Evolutionary conservation across 768 basidiomycete species (phyloP).

Genomic region (Psilocybe cubensis): DNA sequence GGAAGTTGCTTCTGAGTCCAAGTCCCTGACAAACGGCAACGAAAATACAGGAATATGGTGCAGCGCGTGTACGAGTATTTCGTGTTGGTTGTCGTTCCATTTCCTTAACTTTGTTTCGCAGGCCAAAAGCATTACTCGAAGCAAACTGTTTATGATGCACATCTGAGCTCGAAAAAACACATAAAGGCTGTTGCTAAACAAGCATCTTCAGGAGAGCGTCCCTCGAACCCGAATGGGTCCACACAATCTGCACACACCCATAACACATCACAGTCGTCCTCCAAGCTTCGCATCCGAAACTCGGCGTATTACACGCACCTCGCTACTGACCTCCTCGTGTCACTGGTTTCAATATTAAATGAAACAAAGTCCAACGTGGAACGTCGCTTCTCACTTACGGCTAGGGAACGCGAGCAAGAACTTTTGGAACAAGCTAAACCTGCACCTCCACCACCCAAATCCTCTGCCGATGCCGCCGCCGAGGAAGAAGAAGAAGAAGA

Average conservation of each 20-base stretch:
- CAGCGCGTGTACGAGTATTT: slow-evolving; percentile 70
- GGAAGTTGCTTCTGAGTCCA: slow-evolving; percentile 57
- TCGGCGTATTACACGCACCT: slow-evolving; percentile 78
- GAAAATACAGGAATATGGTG: slow-evolving; percentile 84
- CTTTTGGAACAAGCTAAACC: slow-evolving; percentile 71
- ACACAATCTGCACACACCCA: slow-evolving; percentile 29
- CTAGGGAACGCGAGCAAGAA: slow-evolving; percentile 96
- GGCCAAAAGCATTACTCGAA: slow-evolving; percentile 96
- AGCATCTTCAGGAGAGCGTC: slow-evolving; percentile 48
- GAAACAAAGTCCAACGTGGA: slow-evolving; percentile 98
- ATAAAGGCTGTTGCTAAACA: slow-evolving; percentile 86
- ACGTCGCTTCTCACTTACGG: slow-evolving; percentile 93
- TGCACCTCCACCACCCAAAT: slow-evolving; percentile 47
- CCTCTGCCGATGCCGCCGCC: slow-evolving; percentile 45
- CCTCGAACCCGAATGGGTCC: slow-evolving; percentile 63
- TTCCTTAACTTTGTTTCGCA: slow-evolving; percentile 33
- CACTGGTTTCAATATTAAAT: slow-evolving; percentile 67
- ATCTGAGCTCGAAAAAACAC: slow-evolving; percentile 95
- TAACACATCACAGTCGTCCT: slow-evolving; percentile 36
- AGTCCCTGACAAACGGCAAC: slow-evolving; percentile 47
- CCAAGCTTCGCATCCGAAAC: slow-evolving; percentile 56
- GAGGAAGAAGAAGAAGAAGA: slow-evolving; percentile 91
- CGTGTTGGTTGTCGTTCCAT: slow-evolving; percentile 7
- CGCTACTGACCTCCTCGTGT: slow-evolving; percentile 63
- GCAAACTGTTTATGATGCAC: slow-evolving; percentile 97